These are phyloP conservation scores for Amanita thiersii DNA, from an alignment of 768 basidiomycete genomes.

Conservation along the genomic window DNA sequence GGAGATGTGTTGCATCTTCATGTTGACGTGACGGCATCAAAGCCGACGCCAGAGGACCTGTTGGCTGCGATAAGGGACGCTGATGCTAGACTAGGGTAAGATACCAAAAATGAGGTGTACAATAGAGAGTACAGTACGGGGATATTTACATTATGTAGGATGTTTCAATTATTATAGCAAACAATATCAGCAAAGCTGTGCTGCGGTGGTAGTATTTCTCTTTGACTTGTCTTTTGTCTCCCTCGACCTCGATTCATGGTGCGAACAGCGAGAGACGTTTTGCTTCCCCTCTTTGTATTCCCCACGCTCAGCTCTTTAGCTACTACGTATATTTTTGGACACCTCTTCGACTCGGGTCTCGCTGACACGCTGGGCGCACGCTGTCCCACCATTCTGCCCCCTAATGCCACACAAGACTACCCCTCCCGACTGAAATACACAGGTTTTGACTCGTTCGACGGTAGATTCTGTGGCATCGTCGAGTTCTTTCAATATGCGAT, in stretches of 20 bases:
- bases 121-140: too few species aligned
- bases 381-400: conserved; percentile 25
- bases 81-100: too few species aligned
- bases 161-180: too few species aligned
- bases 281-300: conserved; percentile 30
- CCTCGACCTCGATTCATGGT: too few species aligned
- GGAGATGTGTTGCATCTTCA: conserved; percentile 31
- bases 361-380: conserved; percentile 18
- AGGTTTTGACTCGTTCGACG: conserved; percentile 25
- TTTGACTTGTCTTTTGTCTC: too few species aligned
- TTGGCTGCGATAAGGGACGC: conserved; percentile 27
- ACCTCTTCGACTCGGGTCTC: conserved; percentile 22
- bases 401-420: conserved; percentile 5
- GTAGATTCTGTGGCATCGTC: conserved; percentile 33
- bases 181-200: too few species aligned
- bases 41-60: conserved; percentile 50
- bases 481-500: conserved; percentile 39
- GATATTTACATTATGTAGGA: too few species aligned
- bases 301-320: conserved; percentile 27
- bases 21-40: conserved; percentile 49
- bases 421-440: conserved; percentile 35
- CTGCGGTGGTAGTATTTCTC: too few species aligned
- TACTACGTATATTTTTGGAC: conserved; percentile 25
- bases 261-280: neutral
- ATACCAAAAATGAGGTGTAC: too few species aligned